Evolutionary conservation across 305 asterid species (phyloP).

Genomic region (Fraxinus baroniana): DNA sequence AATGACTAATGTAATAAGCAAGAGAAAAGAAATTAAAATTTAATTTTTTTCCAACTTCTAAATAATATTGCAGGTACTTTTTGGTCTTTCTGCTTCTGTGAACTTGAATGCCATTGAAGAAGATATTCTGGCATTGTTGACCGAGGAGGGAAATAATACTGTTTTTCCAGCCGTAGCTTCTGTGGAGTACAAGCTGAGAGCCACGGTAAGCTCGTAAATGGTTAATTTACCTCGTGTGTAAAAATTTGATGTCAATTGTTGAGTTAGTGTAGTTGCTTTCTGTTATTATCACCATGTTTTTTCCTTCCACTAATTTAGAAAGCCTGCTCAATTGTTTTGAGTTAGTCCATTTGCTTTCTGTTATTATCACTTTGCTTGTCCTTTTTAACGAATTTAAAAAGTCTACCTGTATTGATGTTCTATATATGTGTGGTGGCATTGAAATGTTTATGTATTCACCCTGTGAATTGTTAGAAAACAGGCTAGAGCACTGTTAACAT

Average conservation of each 20-base stretch:
- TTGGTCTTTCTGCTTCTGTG: slow-evolving; percentile 73
- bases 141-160: slow-evolving; percentile 43
- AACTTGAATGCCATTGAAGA: slow-evolving; percentile 69
- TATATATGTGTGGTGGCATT: not conserved
- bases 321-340: not conserved
- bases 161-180: slow-evolving; percentile 69
- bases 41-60: not conserved
- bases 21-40: not conserved
- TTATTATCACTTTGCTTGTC: not conserved
- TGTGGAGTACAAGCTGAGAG: slow-evolving; percentile 74
- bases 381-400: not conserved
- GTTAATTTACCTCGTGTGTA: not conserved
- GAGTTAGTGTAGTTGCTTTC: not conserved
- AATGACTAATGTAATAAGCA: not conserved
- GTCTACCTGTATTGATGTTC: not conserved
- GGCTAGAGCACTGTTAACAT: not conserved
- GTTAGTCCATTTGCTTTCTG: slow-evolving; percentile 13
- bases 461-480: not conserved
- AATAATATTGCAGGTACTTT: slow-evolving; percentile 55
- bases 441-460: not conserved
- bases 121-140: slow-evolving; percentile 60
- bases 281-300: not conserved
- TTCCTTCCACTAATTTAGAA: not conserved
- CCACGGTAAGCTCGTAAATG: slow-evolving; percentile 54
- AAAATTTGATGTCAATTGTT: not conserved